phyloP scores from a whole-genome alignment of 768 basidiomycete species.

The Tylopilus subfusipes region DNA sequence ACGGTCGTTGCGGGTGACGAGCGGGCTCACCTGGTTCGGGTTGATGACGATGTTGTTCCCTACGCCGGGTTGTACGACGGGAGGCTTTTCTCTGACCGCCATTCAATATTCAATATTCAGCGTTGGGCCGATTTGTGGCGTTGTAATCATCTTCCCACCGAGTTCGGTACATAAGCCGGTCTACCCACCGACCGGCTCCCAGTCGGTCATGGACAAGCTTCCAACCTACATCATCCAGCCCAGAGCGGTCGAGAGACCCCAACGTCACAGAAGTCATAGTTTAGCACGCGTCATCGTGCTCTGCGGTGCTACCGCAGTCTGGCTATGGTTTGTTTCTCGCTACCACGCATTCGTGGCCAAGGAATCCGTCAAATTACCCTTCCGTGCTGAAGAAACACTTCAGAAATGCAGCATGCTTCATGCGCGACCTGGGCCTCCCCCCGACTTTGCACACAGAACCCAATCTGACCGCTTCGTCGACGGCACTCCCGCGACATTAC shows the following conservation, averaged over 20 bases:
- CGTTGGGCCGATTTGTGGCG: conserved; percentile 13
- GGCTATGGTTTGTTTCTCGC: conserved; percentile 20
- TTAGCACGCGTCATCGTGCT: conserved; percentile 16
- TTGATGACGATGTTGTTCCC: conserved; percentile 65
- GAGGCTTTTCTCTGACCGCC: conserved; percentile 34
- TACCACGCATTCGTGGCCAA: conserved; percentile 5
- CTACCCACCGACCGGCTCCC: neutral
- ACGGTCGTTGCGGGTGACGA: neutral
- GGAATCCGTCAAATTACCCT: conserved; percentile 21
- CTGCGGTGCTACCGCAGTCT: conserved; percentile 15
- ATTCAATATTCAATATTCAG: too few species aligned
- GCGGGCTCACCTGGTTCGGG: conserved; percentile 47
- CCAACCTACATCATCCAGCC: conserved; percentile 14
- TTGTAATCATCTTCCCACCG: too few species aligned
- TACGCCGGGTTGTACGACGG: conserved; percentile 60
- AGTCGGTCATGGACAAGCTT: conserved; percentile 27
- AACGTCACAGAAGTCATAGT: conserved; percentile 6
- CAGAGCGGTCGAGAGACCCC: conserved; percentile 10
- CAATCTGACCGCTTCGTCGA: conserved; percentile 38
- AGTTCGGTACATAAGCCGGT: too few species aligned
- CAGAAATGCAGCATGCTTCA: conserved; percentile 36
- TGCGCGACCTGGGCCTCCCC: conserved; percentile 36
- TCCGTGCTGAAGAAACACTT: conserved; percentile 29
- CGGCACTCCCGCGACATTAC: conserved; percentile 37
- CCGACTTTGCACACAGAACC: conserved; percentile 30